Evolutionary conservation across 306 rosid genomes (phyloP).

Genomic region (Alnus glutinosa): DNA sequence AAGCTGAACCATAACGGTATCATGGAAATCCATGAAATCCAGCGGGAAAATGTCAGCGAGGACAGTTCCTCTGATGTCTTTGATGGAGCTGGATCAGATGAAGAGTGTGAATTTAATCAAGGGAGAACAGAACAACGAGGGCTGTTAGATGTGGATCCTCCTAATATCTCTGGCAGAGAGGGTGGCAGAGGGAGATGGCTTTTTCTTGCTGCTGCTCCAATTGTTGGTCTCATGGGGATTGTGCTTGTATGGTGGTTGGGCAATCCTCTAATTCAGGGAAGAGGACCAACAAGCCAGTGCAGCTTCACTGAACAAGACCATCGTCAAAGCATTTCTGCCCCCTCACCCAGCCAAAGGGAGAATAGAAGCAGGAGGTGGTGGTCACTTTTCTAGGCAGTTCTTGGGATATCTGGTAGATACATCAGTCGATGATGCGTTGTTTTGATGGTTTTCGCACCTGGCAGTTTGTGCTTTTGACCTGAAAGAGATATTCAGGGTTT

Average conservation of each 20-base stretch:
- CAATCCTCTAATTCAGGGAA: constrained; percentile 55
- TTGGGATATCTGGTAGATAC: constrained; percentile 26
- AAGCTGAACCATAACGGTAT: constrained; percentile 43
- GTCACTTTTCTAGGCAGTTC: constrained; percentile 57
- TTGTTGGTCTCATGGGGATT: constrained; percentile 78
- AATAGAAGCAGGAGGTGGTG: constrained; percentile 86
- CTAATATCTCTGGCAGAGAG: constrained; percentile 39
- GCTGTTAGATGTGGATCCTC: constrained; percentile 23
- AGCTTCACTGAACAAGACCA: constrained; percentile 39
- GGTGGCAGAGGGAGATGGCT: constrained; percentile 78
- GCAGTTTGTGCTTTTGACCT: constrained; percentile 20
- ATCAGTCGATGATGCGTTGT: constrained; percentile 17
- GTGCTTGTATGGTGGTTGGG: constrained; percentile 87
- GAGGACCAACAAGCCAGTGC: constrained; percentile 30
- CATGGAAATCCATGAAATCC: constrained; percentile 39
- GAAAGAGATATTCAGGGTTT: constrained; percentile 1
- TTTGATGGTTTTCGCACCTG: constrained; percentile 31
- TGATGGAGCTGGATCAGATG: constrained; percentile 45
- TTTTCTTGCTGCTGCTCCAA: constrained; percentile 85
- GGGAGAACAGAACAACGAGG: constrained; percentile 32
- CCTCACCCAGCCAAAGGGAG: constrained; percentile 58
- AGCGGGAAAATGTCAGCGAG: constrained; percentile 40
- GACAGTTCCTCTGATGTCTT: constrained; percentile 47
- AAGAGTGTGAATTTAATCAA: constrained; percentile 35
- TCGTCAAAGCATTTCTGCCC: constrained; percentile 28